Base-by-base conservation (phyloP, 768 basidiomycete genomes). In the Macrolepiota albuminosa region DNA sequence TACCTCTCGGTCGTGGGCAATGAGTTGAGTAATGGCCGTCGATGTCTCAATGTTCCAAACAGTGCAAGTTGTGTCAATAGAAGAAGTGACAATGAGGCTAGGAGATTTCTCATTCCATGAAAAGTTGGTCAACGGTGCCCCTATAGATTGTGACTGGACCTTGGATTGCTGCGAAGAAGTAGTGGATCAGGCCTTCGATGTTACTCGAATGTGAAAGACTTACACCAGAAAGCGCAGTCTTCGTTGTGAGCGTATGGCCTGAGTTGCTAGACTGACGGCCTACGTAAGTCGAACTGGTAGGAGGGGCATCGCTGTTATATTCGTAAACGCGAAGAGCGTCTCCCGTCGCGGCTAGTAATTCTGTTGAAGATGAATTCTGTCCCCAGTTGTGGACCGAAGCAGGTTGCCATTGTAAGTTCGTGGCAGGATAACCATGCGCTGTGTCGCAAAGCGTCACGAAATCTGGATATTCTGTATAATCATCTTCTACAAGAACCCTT, bases 1-100 rank as follows among this genome's bases (percentile, higher is more conserved):
- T 14, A 94, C 95, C 75, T 95, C 90, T 50, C 92, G 86, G 78
- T 98, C 95, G 73, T 97, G 96, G 0, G 96, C 95, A 68, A 97
- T 96, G 61, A 99, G 85, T 72, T 98, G 97, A 3, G 97, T 99
- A 70, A 98, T 85, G 29, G 97, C 96, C 7, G 90, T 88, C 29
- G 87, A 84, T 4, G 93, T 93, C 67, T 96, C 91, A 70, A 99
- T 92, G 73, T 99, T 97, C 97, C 97, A 99, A 26, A 98, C 91
- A 1, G 97, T 98, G 71, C 96, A 98, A 14, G 95, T 97, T 54
- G 97, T 99, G 70, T 99, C 97, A 67, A 98, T 96, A 8, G 95
- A 97, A 26, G 96, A 95, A 6, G 97, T 99, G 40, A 98, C 96
- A 66, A 98, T 88, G 53, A 93, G 84, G 62, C 86, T 87, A 1